phyloP scores from a whole-genome alignment of 2,329 filamentous ascomycete species.

The Endocalyx cinctus region DNA sequence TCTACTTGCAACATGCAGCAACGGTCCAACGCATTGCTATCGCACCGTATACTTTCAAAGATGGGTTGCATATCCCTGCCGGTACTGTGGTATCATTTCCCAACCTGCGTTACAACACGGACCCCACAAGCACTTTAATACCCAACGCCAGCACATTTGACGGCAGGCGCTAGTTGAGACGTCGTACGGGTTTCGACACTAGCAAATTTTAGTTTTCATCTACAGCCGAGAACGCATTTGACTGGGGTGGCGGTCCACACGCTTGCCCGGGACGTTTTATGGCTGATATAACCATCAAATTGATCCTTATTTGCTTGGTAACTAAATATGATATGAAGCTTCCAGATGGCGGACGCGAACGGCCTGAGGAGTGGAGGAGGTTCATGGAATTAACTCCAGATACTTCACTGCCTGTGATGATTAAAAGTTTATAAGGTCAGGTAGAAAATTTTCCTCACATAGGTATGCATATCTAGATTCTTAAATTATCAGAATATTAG shows the following conservation, averaged over 20 bases:
- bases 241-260: slow-evolving; percentile 16
- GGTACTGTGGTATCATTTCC: slow-evolving; percentile 14
- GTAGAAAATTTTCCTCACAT: no score
- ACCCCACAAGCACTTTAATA: slow-evolving; percentile 2
- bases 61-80: slow-evolving; percentile 11
- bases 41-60: slow-evolving; percentile 9
- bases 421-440: no score
- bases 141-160: slow-evolving; percentile 13
- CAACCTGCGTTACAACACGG: slow-evolving; percentile 11
- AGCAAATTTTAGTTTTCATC: slow-evolving; percentile 20
- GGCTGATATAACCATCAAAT: slow-evolving; percentile 15
- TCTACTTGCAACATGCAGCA: slow-evolving; percentile 5
- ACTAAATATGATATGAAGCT: slow-evolving; percentile 19
- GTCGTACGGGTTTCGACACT: slow-evolving; percentile 8
- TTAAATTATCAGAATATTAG: no score
- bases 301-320: slow-evolving; percentile 16
- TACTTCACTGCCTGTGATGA: slow-evolving; percentile 11
- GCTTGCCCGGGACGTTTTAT: slow-evolving; percentile 18
- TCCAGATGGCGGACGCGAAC: slow-evolving; percentile 3
- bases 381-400: slow-evolving; percentile 10
- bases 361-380: slow-evolving; percentile 11
- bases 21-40: slow-evolving; percentile 10
- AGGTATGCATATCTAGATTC: no score
- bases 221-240: slow-evolving; percentile 14
- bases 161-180: slow-evolving; percentile 12